A percentile compares a stretch with the other conserved stretches of the same genome.
Evolutionary conservation across 176 grass and related monocot genomes (phyloP).

Genomic region (Triticum urartu): DNA sequence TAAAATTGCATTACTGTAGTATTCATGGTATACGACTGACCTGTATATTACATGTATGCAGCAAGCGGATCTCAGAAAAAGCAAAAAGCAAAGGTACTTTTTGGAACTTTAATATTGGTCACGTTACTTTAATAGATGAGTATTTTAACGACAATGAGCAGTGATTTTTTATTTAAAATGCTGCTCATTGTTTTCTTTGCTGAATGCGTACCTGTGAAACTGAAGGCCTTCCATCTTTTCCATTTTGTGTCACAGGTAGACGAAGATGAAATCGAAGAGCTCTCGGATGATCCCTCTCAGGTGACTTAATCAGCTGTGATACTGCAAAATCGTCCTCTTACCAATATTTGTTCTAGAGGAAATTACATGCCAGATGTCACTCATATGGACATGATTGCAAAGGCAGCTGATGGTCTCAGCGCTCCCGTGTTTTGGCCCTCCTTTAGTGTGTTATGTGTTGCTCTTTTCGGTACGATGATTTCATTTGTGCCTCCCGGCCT

Average conservation of each 20-base stretch:
- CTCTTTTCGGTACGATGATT: background rate
- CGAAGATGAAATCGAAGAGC: constrained; percentile 56
- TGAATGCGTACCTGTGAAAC: background rate
- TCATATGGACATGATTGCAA: background rate
- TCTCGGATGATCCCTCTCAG: constrained; percentile 42
- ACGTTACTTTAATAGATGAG: no score
- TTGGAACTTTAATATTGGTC: constrained; percentile 6
- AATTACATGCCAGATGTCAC: background rate
- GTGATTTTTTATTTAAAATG: background rate
- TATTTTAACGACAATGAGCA: background rate
- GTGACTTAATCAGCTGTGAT: constrained; percentile 1
- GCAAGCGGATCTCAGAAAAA: constrained; percentile 29
- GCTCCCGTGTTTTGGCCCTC: background rate
- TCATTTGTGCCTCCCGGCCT: background rate
- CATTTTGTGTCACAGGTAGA: constrained; percentile 30
- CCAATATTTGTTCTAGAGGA: background rate
- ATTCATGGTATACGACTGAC: constrained; percentile 20
- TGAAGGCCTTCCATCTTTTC: background rate
- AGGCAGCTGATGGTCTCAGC: background rate
- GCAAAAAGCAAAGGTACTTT: constrained; percentile 43
- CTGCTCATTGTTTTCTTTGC: background rate
- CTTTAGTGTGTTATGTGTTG: background rate
- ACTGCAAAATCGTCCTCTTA: background rate
- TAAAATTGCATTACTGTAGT: background rate
- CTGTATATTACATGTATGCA: constrained; percentile 33